These are phyloP conservation scores for Teratosphaeria destructans DNA, from an alignment of 2,329 filamentous ascomycete genomes.

Conservation along the genomic window DNA sequence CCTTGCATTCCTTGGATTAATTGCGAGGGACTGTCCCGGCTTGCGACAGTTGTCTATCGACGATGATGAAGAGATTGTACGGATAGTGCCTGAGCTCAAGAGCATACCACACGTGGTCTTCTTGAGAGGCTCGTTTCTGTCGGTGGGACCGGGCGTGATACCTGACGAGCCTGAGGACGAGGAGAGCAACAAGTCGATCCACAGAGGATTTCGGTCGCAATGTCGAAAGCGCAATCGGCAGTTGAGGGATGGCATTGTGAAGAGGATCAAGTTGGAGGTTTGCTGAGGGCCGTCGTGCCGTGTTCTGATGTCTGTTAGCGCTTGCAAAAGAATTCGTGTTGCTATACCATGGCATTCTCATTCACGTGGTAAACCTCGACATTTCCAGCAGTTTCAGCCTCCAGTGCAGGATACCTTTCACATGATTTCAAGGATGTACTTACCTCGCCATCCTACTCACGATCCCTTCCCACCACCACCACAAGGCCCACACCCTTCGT, in stretches of 20 bases:
- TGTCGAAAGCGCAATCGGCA: neutral
- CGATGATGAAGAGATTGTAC: constrained; percentile 6
- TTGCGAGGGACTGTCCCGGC: constrained; percentile 10
- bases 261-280: neutral
- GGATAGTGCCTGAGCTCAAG: constrained; percentile 7
- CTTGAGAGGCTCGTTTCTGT: neutral
- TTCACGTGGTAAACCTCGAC: no score
- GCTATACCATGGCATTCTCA: no score
- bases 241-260: neutral
- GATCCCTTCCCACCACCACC: neutral
- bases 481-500: neutral
- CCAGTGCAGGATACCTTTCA: no score
- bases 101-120: neutral
- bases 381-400: no score
- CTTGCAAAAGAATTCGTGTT: no score
- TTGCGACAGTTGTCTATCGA: constrained; percentile 10
- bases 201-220: neutral
- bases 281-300: neutral
- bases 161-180: neutral
- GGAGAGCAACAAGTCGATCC: neutral
- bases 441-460: neutral
- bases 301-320: no score
- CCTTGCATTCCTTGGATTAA: constrained; percentile 13
- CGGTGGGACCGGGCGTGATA: neutral
- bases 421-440: neutral